Evolutionary conservation across 208 protist genomes (phyloP), one percentile per base, ranked within the genome.

Genomic region (Trypanosoma brucei): DNA sequence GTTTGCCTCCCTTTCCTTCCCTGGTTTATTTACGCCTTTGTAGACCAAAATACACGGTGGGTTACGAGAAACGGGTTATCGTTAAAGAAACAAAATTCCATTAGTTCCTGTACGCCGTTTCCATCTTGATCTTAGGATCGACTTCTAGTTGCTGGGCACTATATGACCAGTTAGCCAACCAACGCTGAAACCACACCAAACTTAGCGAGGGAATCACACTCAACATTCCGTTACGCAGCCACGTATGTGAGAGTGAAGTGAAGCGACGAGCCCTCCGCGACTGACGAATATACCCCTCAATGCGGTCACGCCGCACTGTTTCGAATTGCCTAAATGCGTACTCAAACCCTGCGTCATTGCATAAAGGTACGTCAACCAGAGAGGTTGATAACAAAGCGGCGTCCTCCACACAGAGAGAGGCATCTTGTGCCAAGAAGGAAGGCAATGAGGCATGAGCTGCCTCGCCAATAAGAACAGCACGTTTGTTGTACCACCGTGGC

Each of bases 261-360:
- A 95, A 79, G 22, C 57, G 66, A 13, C 90, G 78, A 34, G 84
- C 86, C 37, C 86, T 76, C 4, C 86, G 77, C 2, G 90, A 90
- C 62, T 95, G 90, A 0, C 90, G 79, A 58, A 92, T 92, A 79
- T 95, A 95, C 35, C 78, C 73, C 78, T 95, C 84, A 22, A 93
- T 81, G 13, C 90, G 84, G 49, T 89, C 82, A 11, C 90, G 84
- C 11, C 90, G 75, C 31, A 91, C 79, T 35, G 75, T 80, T 64
- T 95, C 90, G 70, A 87, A 95, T 64, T 88, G 84, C 13, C 61
- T 68, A 56, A 95, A 95, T 1, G 77, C 86, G 60, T 95, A 95
- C 72, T 88, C 84, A 62, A 90, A 89, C 33, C 90, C 90, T 48
- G 59, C 78, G 68, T 95, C 90, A 8, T 65, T 81, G 46, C 72